These are phyloP conservation scores for Auriscalpium vulgare DNA, from an alignment of 768 basidiomycete genomes.

Conservation along the genomic window DNA sequence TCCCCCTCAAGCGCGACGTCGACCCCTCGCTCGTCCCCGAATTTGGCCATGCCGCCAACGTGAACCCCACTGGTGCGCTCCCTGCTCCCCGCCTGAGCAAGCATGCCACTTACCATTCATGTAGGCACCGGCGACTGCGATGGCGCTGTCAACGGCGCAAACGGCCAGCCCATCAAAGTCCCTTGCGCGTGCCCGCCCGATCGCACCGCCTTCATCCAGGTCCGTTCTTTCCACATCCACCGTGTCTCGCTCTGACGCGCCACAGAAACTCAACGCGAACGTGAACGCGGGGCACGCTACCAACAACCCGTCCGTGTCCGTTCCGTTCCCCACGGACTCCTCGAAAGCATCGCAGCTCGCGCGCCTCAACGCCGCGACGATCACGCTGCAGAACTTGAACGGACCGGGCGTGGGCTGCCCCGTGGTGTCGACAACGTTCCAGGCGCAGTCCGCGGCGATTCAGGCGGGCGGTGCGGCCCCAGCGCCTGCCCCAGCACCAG, in stretches of 20 bases:
- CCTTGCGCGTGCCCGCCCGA: slow-evolving; percentile 33
- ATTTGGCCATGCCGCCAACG: slow-evolving; percentile 15
- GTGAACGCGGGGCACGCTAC: slow-evolving; percentile 23
- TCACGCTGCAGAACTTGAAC: slow-evolving; percentile 21
- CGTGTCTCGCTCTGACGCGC: neutral
- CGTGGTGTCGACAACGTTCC: slow-evolving; percentile 14
- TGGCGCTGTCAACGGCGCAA: slow-evolving; percentile 25
- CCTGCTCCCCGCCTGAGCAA: no score
- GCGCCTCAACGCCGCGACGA: slow-evolving; percentile 16
- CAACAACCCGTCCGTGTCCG: slow-evolving; percentile 20
- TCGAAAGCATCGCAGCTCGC: slow-evolving; percentile 9
- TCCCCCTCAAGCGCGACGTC: slow-evolving; percentile 10
- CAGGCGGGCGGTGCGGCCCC: neutral
- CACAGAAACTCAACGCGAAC: slow-evolving; percentile 18
- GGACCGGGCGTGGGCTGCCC: slow-evolving; percentile 21
- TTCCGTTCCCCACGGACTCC: slow-evolving; percentile 20
- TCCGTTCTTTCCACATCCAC: slow-evolving; percentile 3
- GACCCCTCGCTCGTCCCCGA: slow-evolving; percentile 18
- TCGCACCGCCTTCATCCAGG: slow-evolving; percentile 23
- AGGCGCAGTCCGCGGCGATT: neutral
- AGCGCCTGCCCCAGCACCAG: neutral
- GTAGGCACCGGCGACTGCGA: slow-evolving; percentile 29
- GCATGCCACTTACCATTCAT: neutral
- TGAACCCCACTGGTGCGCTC: slow-evolving; percentile 14
- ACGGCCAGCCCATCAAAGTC: slow-evolving; percentile 28